Percentiles rank a stretch among this genome's conserved stretches.
These are phyloP conservation scores for Ustilago sp. DNA, from an alignment of 1,284 basidiomycete genomes.

Conservation along the genomic window DNA sequence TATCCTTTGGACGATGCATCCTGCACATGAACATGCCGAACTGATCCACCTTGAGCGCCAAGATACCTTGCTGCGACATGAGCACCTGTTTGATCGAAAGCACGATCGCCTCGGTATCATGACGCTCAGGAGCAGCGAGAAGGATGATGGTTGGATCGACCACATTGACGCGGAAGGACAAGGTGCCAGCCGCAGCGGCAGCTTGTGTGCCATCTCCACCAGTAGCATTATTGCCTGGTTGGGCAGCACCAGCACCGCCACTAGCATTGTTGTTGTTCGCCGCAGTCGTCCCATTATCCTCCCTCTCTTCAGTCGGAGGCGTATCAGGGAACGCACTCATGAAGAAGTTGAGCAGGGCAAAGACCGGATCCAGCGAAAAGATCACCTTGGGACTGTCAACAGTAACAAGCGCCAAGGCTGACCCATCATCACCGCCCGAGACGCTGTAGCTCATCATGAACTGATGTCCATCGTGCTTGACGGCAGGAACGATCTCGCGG, in stretches of 20 bases:
- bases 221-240: conserved; percentile 7
- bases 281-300: conserved; percentile 7
- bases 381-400: conserved; percentile 94
- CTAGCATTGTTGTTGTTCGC: conserved; percentile 8
- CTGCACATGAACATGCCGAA: conserved; percentile 91
- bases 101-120: conserved; percentile 87
- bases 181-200: conserved; percentile 37
- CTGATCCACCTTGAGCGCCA: conserved; percentile 83
- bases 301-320: conserved; percentile 11
- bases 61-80: conserved; percentile 90
- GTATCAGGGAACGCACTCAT: conserved; percentile 74
- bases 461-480: conserved; percentile 88
- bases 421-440: conserved; percentile 74
- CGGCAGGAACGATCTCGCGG: conserved; percentile 93
- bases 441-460: conserved; percentile 92
- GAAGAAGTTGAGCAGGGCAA: conserved; percentile 88
- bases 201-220: not conserved
- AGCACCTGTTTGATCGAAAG: conserved; percentile 85
- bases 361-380: conserved; percentile 91
- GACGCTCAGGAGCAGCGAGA: conserved; percentile 84
- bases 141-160: conserved; percentile 91
- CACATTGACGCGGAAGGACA: conserved; percentile 84
- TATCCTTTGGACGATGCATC: conserved; percentile 87
- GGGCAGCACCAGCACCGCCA: conserved; percentile 1
- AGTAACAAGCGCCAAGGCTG: conserved; percentile 83